Evolutionary conservation across 805 yeast species (phyloP).

Genomic region (Nakazawaea ishiwadae): DNA sequence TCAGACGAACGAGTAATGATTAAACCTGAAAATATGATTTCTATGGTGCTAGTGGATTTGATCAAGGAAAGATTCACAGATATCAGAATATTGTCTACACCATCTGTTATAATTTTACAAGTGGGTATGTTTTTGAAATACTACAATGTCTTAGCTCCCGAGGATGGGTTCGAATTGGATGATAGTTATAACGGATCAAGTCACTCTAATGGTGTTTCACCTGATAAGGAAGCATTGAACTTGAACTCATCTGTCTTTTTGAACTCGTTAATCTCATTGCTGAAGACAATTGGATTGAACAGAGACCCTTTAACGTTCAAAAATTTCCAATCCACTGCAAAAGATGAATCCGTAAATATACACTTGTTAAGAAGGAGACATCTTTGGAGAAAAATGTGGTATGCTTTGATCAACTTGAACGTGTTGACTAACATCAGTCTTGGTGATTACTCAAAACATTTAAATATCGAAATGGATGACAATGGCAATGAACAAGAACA

Average conservation of each 20-base stretch:
- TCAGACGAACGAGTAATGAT: constrained; percentile 27
- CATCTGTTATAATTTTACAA: constrained; percentile 50
- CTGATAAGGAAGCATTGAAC: constrained; percentile 29
- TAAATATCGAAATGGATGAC: constrained; percentile 30
- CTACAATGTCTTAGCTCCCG: constrained; percentile 54
- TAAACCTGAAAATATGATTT: constrained; percentile 35
- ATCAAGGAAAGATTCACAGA: constrained; percentile 40
- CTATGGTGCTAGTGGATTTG: constrained; percentile 37
- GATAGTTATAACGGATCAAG: constrained; percentile 28
- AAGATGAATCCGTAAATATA: constrained; percentile 22
- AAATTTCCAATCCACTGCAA: constrained; percentile 23
- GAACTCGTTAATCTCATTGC: constrained; percentile 35
- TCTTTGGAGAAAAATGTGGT: constrained; percentile 37
- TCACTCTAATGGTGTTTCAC: constrained; percentile 26
- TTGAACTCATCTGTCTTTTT: constrained; percentile 30
- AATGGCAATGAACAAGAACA: constrained; percentile 20
- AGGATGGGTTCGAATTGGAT: constrained; percentile 42
- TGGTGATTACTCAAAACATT: constrained; percentile 32
- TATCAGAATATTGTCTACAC: constrained; percentile 36
- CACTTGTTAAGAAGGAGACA: constrained; percentile 30
- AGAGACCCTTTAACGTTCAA: constrained; percentile 42
- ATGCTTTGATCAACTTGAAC: constrained; percentile 27
- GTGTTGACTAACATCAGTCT: constrained; percentile 29
- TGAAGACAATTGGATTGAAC: constrained; percentile 41
- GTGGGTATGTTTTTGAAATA: constrained; percentile 53